These are phyloP conservation scores for Aspergillus kassunensis DNA, from an alignment of 495 filamentous ascomycete genomes.

Conservation along the genomic window DNA sequence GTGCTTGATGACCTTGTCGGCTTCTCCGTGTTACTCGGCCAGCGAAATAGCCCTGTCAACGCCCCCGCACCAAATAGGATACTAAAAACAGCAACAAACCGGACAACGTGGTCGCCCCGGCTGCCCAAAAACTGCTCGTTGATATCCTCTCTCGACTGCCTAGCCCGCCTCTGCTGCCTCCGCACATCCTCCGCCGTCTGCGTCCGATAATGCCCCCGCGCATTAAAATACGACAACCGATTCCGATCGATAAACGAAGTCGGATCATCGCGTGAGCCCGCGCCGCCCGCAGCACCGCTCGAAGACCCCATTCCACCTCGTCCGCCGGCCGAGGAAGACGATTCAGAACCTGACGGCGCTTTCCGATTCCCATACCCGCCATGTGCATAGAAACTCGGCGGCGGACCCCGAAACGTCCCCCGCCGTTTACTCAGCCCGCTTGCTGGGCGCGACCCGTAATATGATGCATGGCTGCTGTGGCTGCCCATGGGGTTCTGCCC, in stretches of 20 bases:
- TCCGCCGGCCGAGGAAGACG: not conserved
- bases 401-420: constrained; percentile 73
- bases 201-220: constrained; percentile 63
- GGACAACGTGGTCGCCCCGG: constrained; percentile 36
- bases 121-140: constrained; percentile 27
- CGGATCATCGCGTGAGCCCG: constrained; percentile 31
- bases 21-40: constrained; percentile 4
- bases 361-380: constrained; percentile 53
- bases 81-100: constrained; percentile 44
- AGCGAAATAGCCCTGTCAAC: constrained; percentile 21
- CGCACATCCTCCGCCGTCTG: constrained; percentile 60
- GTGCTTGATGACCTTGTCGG: not conserved
- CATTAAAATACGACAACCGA: constrained; percentile 61
- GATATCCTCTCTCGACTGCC: constrained; percentile 19
- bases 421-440: constrained; percentile 76
- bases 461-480: constrained; percentile 29
- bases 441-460: constrained; percentile 66
- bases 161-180: constrained; percentile 33
- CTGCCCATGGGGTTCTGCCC: constrained; percentile 48
- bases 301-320: not conserved
- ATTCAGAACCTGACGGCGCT: not conserved
- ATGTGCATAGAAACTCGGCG: constrained; percentile 78
- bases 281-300: constrained; percentile 30
- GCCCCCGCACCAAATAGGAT: constrained; percentile 28
- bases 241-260: constrained; percentile 44